Base-by-base conservation (phyloP, 140 eudicot species). In the Flaveria floridana region DNA sequence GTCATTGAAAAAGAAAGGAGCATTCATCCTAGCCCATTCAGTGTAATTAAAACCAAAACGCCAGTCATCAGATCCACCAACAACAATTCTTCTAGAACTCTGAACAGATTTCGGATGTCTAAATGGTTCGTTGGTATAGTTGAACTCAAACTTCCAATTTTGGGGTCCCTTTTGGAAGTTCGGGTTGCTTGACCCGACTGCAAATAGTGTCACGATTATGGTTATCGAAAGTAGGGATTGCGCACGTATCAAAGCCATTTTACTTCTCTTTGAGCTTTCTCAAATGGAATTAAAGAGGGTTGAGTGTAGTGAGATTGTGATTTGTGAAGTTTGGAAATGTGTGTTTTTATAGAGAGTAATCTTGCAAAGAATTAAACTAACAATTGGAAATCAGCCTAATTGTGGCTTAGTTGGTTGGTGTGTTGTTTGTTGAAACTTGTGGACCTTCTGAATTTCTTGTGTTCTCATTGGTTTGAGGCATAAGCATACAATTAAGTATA, bases 41-140 rank as follows among this genome's bases (percentile, higher is more conserved):
- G 88, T 72, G 80, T 90, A 90, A 56, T 90, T 90, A 28, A 84
- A 86, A 23, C 97, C 97, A 37, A 84, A 90, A 12, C 79, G 91
- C 95, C 97, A 90, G 2, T 84, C 81, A 21, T 82, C 72, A 3
- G 88, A 81, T 3, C 89, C 95, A 0, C 97, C 97, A 10, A 88
- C 87, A 7, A 82, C 48, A 28, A 88, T 58, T 53, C 74, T 81
- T 61, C 79, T 83, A 12, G 90, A 75, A 9, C 47, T 61, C 3
- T 67, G 74, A 25, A 72, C 28, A 2, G 77, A 81, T 46, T 89
- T 84, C 0, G 19, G 52, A 66, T 28, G 81, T 26, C 65, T 44
- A 50, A 65, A 70, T 4, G 85, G 83, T 78, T 83, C 69, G 65
- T 80, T 76, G 3, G 82, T 74, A 74, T 65, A 7, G 61, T 86